Percentiles rank a stretch among this genome's conserved stretches.
Evolutionary conservation across 345 rosid genomes (phyloP).

Genomic region (Bruguiera sexangula): DNA sequence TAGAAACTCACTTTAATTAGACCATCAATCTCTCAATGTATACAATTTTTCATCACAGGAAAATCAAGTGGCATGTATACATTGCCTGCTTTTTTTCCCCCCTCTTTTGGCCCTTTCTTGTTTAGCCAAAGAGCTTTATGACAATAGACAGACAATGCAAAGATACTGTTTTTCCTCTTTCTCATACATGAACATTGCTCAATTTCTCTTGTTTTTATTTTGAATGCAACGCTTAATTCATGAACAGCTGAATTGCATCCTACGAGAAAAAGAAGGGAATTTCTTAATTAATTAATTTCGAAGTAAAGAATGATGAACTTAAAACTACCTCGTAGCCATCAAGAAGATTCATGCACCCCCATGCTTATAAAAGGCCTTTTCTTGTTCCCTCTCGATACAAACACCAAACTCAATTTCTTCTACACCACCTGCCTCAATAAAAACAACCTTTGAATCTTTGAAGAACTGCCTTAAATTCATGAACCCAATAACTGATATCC

Average conservation of each 20-base stretch:
- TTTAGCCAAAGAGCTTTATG: neutral
- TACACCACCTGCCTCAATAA: constrained; percentile 24
- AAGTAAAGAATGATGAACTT: too few species aligned
- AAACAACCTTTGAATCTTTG: constrained; percentile 20
- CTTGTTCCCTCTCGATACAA: constrained; percentile 18
- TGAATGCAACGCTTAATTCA: too few species aligned
- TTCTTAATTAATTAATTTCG: too few species aligned
- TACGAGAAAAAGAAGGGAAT: too few species aligned
- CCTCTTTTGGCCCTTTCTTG: neutral
- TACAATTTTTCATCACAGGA: neutral
- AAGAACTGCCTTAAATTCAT: constrained; percentile 31
- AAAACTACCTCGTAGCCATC: too few species aligned
- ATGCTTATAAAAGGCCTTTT: constrained; percentile 33
- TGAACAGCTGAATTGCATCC: too few species aligned
- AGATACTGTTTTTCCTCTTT: too few species aligned
- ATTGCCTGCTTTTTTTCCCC: neutral
- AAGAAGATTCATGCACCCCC: constrained; percentile 8
- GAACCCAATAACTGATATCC: constrained; percentile 34
- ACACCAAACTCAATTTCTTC: constrained; percentile 29
- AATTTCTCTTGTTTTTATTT: too few species aligned
- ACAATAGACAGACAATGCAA: too few species aligned
- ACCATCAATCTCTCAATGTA: too few species aligned
- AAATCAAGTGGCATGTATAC: neutral
- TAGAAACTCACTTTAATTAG: too few species aligned
- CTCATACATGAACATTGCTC: too few species aligned